Conservation (phyloP, 2,329 filamentous ascomycete genomes). For the Trichoderma guizhouense region DNA sequence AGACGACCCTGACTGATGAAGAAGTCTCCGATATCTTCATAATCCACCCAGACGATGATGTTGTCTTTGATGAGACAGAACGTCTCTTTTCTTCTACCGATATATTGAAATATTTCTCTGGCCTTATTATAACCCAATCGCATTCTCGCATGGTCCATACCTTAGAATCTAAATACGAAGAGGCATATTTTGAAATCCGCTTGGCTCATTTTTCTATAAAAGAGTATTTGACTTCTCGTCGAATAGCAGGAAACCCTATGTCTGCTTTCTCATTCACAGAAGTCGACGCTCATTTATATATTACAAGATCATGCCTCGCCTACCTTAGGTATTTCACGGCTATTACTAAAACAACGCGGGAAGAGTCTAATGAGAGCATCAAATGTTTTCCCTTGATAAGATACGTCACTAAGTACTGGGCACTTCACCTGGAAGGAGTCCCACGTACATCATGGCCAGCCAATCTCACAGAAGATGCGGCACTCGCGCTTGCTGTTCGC, state of each 20-base stretch:
- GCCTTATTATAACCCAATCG: background rate
- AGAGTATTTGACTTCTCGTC: background rate
- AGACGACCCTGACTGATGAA: background rate
- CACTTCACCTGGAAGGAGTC: background rate
- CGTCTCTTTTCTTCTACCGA: background rate
- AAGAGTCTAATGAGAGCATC: accelerated
- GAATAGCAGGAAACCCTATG: background rate
- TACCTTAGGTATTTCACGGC: background rate
- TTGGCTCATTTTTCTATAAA: background rate
- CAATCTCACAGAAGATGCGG: background rate
- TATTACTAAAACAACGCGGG: accelerated
- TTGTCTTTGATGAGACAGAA: background rate
- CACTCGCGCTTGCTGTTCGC: background rate
- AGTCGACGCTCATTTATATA: background rate
- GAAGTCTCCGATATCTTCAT: background rate
- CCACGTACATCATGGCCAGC: background rate
- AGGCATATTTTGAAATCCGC: background rate
- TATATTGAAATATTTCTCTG: background rate
- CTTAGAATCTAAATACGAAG: no score
- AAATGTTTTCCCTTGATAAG: background rate
- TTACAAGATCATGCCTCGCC: background rate
- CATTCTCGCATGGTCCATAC: no score
- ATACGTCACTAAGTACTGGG: background rate
- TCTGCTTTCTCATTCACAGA: background rate
- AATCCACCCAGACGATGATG: background rate